Evolutionary conservation across 192 early-diverging fungal genomes (phyloP).

Genomic region (Dispira parvispora): DNA sequence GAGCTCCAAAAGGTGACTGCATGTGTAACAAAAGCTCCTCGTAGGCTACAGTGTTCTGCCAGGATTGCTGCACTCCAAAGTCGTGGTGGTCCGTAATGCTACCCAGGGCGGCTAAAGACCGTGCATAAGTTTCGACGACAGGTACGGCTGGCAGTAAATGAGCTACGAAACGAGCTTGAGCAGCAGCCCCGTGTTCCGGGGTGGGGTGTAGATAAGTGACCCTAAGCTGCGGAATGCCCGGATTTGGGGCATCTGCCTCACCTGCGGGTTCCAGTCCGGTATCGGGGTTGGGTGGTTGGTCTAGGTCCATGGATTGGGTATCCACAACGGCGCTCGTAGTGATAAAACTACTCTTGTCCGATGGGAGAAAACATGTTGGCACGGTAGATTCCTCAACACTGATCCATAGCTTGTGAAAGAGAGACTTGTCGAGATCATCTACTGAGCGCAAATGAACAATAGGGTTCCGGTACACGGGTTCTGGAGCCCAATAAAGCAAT

Average conservation of each 20-base stretch:
- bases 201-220: neutral
- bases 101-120: neutral
- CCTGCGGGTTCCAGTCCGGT: neutral
- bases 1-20: too few species aligned
- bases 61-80: neutral
- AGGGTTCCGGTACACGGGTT: neutral
- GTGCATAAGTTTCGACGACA: slow-evolving; percentile 1
- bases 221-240: neutral
- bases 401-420: slow-evolving; percentile 4
- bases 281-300: neutral
- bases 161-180: slow-evolving; percentile 9
- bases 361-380: slow-evolving; percentile 3
- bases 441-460: neutral
- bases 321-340: neutral
- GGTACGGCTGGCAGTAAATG: neutral
- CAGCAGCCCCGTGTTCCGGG: neutral
- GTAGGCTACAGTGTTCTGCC: too few species aligned
- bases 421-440: neutral
- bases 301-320: neutral
- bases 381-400: slow-evolving; percentile 10
- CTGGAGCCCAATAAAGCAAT: slow-evolving; percentile 6
- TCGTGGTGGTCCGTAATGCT: neutral
- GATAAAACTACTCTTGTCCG: neutral
- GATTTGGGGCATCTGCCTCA: neutral
- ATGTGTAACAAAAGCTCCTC: too few species aligned